Conservation (phyloP, 108 stramenopile genomes). For the Nannochloropsis salina region DNA sequence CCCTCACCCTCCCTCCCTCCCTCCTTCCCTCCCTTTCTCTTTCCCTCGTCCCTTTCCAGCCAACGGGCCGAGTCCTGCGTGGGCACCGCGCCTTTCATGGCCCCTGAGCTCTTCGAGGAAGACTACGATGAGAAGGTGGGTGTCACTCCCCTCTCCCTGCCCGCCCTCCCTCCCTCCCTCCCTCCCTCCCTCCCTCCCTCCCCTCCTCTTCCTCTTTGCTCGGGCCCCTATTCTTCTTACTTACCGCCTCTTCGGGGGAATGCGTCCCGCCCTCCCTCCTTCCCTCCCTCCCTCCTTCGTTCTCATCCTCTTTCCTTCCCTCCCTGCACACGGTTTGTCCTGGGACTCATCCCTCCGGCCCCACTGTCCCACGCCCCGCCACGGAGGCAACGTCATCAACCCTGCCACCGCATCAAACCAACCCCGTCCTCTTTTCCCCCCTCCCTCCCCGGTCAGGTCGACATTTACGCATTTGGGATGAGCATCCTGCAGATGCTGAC, state of each 20-base stretch:
- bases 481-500: slow-evolving; percentile 93
- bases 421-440: background rate
- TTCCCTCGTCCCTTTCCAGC: too few species aligned
- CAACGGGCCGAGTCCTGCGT: slow-evolving; percentile 34
- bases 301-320: background rate
- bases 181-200: background rate
- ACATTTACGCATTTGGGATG: slow-evolving; percentile 99
- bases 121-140: slow-evolving; percentile 76
- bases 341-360: too few species aligned
- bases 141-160: too few species aligned
- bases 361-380: too few species aligned
- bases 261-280: background rate
- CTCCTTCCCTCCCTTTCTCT: too few species aligned
- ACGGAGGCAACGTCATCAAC: too few species aligned
- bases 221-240: too few species aligned
- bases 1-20: slow-evolving; percentile 1
- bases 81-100: slow-evolving; percentile 99
- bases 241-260: background rate
- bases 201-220: too few species aligned
- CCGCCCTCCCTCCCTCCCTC: background rate
- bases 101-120: slow-evolving; percentile 96
- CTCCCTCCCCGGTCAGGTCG: slow-evolving; percentile 51
- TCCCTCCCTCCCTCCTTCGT: background rate
- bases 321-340: background rate
- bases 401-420: too few species aligned